Percentiles rank a stretch among this genome's conserved stretches.
These are phyloP conservation scores for Mucor circinelloides DNA, from an alignment of 371 early-diverging fungal species.

Conservation along the genomic window DNA sequence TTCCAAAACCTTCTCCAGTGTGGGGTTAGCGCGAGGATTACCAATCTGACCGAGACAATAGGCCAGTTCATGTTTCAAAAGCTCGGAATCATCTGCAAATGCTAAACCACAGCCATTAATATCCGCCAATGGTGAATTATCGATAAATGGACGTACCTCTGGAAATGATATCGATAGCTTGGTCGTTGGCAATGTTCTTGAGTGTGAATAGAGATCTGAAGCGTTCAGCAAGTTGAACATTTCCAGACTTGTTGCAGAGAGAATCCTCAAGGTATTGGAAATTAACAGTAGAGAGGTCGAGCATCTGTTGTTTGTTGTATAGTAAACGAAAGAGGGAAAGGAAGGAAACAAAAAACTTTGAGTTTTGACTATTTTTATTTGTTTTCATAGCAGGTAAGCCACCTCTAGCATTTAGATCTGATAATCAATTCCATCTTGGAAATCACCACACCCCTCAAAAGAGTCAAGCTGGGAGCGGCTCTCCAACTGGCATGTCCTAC, in stretches of 20 bases:
- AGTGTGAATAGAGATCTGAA: conserved; percentile 97
- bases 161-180: conserved; percentile 81
- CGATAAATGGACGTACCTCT: conserved; percentile 50
- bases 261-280: conserved; percentile 52
- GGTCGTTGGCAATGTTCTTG: conserved; percentile 79
- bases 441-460: not conserved
- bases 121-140: too few species aligned
- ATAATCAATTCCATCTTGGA: not conserved
- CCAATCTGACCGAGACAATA: conserved; percentile 99
- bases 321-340: not conserved
- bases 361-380: conserved; percentile 5
- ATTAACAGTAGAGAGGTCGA: conserved; percentile 12
- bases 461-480: not conserved
- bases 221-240: conserved; percentile 74
- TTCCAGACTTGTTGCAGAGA: conserved; percentile 60
- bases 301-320: not conserved
- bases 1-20: conserved; percentile 69
- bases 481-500: not conserved
- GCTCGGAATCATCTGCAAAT: conserved; percentile 85
- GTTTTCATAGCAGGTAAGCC: not conserved
- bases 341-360: not conserved
- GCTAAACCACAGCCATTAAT: too few species aligned
- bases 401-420: not conserved
- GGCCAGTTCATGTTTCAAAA: conserved; percentile 98
- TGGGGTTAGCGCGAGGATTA: conserved; percentile 75